These are phyloP conservation scores for Xylariaceae sp. DNA, from an alignment of 2,329 filamentous ascomycete genomes.

Conservation along the genomic window DNA sequence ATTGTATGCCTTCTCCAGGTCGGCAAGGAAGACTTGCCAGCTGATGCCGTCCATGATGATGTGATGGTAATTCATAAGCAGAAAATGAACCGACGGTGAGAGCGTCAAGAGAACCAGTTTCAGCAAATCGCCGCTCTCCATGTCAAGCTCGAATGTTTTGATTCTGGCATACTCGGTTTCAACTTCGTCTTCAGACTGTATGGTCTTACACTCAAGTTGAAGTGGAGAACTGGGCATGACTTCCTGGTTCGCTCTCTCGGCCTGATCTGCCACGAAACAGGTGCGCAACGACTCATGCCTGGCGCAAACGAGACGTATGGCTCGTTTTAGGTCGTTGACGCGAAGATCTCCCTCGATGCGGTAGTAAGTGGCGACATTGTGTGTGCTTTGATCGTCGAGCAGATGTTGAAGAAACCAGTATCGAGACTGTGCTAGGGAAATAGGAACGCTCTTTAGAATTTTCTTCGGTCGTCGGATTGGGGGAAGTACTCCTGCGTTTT, in stretches of 20 bases:
- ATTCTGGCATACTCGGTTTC: constrained; percentile 42
- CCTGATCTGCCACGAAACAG: constrained; percentile 35
- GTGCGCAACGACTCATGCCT: constrained; percentile 46
- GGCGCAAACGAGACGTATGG: constrained; percentile 39
- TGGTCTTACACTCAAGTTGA: constrained; percentile 33
- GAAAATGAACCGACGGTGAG: constrained; percentile 42
- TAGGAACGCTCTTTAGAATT: constrained; percentile 34
- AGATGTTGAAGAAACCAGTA: constrained; percentile 47
- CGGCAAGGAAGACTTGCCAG: constrained; percentile 48
- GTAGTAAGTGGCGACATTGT: constrained; percentile 46
- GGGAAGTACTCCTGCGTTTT: neutral
- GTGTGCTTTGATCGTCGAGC: constrained; percentile 45
- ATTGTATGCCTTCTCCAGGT: constrained; percentile 52
- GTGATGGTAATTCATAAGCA: constrained; percentile 55
- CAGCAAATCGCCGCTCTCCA: constrained; percentile 45
- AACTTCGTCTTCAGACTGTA: constrained; percentile 32
- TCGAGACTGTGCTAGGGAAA: constrained; percentile 46
- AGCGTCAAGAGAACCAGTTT: constrained; percentile 44
- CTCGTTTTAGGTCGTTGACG: constrained; percentile 39
- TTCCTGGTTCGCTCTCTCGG: constrained; percentile 35
- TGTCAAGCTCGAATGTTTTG: constrained; percentile 43
- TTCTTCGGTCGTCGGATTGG: neutral
- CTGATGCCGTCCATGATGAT: constrained; percentile 57
- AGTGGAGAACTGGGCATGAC: constrained; percentile 35
- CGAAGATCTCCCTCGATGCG: constrained; percentile 42